Percentiles rank a stretch among this genome's conserved stretches.
phyloP scores from a whole-genome alignment of 306 rosid species.

The Medicago arabica region DNA sequence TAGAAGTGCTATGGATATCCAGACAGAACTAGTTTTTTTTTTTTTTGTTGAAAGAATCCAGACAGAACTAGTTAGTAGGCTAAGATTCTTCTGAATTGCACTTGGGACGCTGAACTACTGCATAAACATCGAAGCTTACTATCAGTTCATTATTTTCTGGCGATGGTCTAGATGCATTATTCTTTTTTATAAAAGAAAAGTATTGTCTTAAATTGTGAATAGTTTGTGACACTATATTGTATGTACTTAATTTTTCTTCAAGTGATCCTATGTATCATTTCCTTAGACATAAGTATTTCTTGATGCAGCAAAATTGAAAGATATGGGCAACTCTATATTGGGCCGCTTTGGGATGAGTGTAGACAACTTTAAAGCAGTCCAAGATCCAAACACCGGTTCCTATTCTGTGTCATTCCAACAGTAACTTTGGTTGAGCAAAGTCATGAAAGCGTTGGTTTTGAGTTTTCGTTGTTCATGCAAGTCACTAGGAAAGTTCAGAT shows the following conservation, averaged over 20 bases:
- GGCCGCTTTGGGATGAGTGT: slow-evolving; percentile 95
- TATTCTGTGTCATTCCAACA: slow-evolving; percentile 83
- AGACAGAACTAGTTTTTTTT: too few species aligned
- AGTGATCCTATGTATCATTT: neutral
- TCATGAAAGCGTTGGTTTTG: slow-evolving; percentile 33
- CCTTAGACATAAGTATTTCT: neutral
- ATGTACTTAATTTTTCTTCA: slow-evolving; percentile 12
- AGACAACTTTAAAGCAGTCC: slow-evolving; percentile 88
- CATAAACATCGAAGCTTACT: neutral
- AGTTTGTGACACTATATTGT: neutral
- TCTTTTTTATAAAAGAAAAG: neutral
- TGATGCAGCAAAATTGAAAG: slow-evolving; percentile 79
- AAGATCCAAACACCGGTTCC: slow-evolving; percentile 94
- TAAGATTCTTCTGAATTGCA: neutral
- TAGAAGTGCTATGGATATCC: neutral
- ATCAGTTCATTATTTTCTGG: neutral
- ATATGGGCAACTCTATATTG: slow-evolving; percentile 88
- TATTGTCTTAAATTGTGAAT: neutral
- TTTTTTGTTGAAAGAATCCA: too few species aligned
- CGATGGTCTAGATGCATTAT: neutral
- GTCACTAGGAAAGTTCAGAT: neutral
- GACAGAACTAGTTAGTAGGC: neutral
- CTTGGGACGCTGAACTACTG: neutral
- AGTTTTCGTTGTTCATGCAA: slow-evolving; percentile 5
- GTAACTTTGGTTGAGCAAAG: slow-evolving; percentile 40